Evolutionary conservation across 2,329 filamentous ascomycete genomes (phyloP).

Genomic region (Bimuria novae-zelandiae): DNA sequence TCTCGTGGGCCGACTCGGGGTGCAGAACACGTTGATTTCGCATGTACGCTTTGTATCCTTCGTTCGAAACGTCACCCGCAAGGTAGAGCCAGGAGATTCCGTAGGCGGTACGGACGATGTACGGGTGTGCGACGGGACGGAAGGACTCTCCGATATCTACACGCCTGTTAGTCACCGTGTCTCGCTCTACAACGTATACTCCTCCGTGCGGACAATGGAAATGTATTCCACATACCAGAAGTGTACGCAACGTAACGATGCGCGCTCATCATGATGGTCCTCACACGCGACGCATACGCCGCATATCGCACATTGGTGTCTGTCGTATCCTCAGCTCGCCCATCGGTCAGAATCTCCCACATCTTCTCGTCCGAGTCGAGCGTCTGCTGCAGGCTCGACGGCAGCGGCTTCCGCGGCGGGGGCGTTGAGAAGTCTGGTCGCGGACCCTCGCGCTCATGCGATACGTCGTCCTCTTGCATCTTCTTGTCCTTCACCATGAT

Average conservation of each 20-base stretch:
- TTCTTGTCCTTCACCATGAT: constrained; percentile 46
- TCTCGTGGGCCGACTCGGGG: constrained; percentile 54
- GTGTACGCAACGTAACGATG: constrained; percentile 98
- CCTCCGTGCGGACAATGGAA: too few species aligned
- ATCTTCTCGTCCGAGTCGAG: constrained; percentile 70
- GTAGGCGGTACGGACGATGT: constrained; percentile 80
- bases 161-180: background rate
- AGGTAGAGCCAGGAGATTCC: constrained; percentile 92
- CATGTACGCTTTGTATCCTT: constrained; percentile 94
- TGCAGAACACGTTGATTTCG: constrained; percentile 78
- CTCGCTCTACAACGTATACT: too few species aligned
- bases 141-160: constrained; percentile 89
- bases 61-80: constrained; percentile 84
- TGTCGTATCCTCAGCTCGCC: constrained; percentile 78
- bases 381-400: constrained; percentile 59
- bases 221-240: constrained; percentile 61
- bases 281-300: constrained; percentile 82
- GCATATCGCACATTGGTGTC: constrained; percentile 88
- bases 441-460: constrained; percentile 48
- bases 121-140: constrained; percentile 86
- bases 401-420: constrained; percentile 57
- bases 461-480: constrained; percentile 41
- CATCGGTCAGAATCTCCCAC: constrained; percentile 77
- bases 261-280: constrained; percentile 85
- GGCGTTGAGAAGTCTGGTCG: constrained; percentile 55